phyloP scores from a whole-genome alignment of 2,329 filamentous ascomycete genomes.

The Fusarium piperis region DNA sequence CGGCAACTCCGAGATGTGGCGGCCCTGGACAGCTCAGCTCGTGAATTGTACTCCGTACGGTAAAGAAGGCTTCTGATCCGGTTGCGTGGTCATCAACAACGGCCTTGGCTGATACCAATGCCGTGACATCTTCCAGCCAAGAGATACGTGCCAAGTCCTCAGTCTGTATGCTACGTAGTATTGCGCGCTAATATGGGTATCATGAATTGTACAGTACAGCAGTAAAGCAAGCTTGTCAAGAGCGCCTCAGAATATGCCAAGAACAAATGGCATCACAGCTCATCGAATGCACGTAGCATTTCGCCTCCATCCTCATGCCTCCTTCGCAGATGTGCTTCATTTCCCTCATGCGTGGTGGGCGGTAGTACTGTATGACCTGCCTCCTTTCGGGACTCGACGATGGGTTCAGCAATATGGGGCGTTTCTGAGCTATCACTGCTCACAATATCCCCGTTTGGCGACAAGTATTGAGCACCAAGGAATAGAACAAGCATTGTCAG shows the following conservation, averaged over 20 bases:
- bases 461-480: conserved; percentile 42
- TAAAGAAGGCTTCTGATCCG: neutral
- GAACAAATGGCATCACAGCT: conserved; percentile 48
- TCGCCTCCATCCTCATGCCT: conserved; percentile 46
- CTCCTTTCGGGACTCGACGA: conserved; percentile 37
- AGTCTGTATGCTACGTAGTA: neutral
- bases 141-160: neutral
- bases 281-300: conserved; percentile 56
- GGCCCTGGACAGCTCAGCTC: neutral
- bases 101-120: neutral
- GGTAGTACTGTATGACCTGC: conserved; percentile 33
- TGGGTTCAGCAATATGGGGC: conserved; percentile 33
- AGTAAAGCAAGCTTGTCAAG: conserved; percentile 7
- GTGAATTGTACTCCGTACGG: neutral
- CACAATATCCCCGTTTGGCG: conserved; percentile 16
- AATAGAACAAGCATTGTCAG: conserved; percentile 60
- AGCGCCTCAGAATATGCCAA: conserved; percentile 1
- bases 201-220: conserved; percentile 24
- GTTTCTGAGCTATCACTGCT: conserved; percentile 9
- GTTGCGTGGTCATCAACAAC: neutral
- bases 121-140: neutral
- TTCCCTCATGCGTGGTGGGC: conserved; percentile 33
- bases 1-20: conserved; percentile 28
- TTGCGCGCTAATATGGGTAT: conserved; percentile 29
- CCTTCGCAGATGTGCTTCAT: conserved; percentile 41